A percentile compares a stretch with the other conserved stretches of the same genome.
phyloP scores from a whole-genome alignment of 2,329 filamentous ascomycete species.

The Cladobotryum protrusum region DNA sequence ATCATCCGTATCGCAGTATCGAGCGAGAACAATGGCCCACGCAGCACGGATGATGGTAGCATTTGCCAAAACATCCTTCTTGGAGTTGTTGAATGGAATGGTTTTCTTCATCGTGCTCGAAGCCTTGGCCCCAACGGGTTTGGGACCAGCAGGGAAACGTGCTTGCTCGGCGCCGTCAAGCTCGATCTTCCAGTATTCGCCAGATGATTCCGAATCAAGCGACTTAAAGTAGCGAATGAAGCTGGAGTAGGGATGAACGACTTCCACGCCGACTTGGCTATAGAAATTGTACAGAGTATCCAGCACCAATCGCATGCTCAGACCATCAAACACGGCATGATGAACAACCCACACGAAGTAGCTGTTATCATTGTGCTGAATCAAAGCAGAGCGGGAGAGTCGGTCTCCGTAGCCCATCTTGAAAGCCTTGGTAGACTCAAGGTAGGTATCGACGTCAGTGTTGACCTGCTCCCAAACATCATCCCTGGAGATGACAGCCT shows the following conservation, averaged over 20 bases:
- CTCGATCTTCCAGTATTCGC: background rate
- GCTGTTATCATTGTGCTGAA: background rate
- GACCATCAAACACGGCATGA: constrained; percentile 16
- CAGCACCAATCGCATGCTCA: constrained; percentile 8
- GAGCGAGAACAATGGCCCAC: constrained; percentile 8
- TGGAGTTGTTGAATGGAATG: too few relatives aligned
- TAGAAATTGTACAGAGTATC: constrained; percentile 5
- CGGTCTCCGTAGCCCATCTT: constrained; percentile 7
- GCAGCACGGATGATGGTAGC: constrained; percentile 7
- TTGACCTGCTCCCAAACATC: too few relatives aligned
- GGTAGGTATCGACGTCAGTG: too few relatives aligned
- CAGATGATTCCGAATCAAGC: constrained; percentile 9
- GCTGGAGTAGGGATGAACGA: background rate
- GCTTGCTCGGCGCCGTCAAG: background rate
- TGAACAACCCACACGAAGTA: background rate
- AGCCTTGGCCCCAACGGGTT: background rate
- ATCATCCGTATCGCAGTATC: constrained; percentile 10
- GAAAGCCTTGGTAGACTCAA: background rate
- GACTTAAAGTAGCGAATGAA: constrained; percentile 24
- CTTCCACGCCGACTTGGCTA: background rate
- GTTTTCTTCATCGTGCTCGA: background rate
- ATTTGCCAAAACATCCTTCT: background rate
- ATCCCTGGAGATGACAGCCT: background rate
- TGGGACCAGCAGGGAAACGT: background rate
- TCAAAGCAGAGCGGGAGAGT: constrained; percentile 6